Evolutionary conservation across 768 basidiomycete genomes (phyloP), one percentile per base, ranked within the genome.

Genomic region (Chalciporus piperatus): DNA sequence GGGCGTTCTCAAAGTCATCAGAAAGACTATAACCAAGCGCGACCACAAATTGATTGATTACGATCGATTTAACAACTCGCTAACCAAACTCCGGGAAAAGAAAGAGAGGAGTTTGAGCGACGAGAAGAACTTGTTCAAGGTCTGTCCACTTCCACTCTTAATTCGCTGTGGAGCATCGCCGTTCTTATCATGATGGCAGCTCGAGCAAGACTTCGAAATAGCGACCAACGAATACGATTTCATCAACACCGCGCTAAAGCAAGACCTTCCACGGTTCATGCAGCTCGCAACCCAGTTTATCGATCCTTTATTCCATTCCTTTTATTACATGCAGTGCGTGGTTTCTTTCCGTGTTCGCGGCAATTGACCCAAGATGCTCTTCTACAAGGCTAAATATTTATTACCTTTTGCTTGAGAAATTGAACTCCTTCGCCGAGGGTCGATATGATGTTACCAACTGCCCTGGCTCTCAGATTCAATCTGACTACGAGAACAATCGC

Each of bases 301-400:
- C 65, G 88, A 95, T 59, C 97, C 97, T 1, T 75, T 98, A n/a
- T 99, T 98, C 81, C 88, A 96, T 61, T 96, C 93, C 16, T 94
- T 94, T 78, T 99, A 89, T 77, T 99, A 96, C 70, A 98, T 99
- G 94, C 93, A 98, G 92, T 95, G 63, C 64, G 93, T 83, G 25
- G 46, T 27, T 45, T 56, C 51, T 41, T 33, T 46, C 32, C 33
- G 40, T 32, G 25, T 33, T 41, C 14, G 2, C 27, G 23, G 6
- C 12, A 4, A 47, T 45, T 27, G 27, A n/a, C 25, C 45, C 32
- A 45, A 53, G 9, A 39, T 44, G 49, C 22, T 20, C 40, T 17
- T 41, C 20, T 23, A 30, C 44, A 56, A 96, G 92, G 71, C 76
- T 96, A 59, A 96, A 97, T 69, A 86, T 95, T 52, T 95, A 85